Conservation (phyloP, 768 basidiomycete genomes). For the Russula virescens region DNA sequence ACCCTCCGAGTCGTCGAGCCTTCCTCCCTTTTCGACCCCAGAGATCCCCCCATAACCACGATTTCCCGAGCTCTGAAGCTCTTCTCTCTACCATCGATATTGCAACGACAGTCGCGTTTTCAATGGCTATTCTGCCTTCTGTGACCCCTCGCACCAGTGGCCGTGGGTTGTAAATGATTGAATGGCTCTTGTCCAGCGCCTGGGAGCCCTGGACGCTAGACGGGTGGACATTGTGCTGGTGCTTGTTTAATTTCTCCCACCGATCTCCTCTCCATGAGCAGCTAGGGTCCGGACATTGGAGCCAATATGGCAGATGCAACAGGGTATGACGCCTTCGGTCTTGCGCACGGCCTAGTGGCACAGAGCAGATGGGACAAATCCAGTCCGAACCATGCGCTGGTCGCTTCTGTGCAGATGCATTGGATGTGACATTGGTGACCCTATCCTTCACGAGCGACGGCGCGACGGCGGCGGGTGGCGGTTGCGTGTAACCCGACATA, state of each 20-base stretch:
- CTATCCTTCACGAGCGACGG: not conserved
- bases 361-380: not conserved
- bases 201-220: not conserved
- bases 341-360: not conserved
- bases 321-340: not conserved
- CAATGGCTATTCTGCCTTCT: not conserved
- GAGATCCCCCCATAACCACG: not conserved
- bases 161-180: not conserved
- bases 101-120: not conserved
- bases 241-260: not conserved
- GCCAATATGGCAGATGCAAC: not conserved
- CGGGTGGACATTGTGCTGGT: not conserved
- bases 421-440: not conserved
- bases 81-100: not conserved
- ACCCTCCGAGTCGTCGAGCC: too few relatives aligned
- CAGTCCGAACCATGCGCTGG: too few relatives aligned
- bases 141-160: not conserved
- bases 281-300: not conserved
- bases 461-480: not conserved
- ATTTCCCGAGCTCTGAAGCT: not conserved
- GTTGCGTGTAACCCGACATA: not conserved
- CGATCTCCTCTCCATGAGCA: slow-evolving; percentile 12
- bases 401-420: too few relatives aligned
- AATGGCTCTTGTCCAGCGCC: not conserved
- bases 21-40: not conserved